Base-by-base conservation (phyloP, 176 grass and related monocot genomes). In the Chloris gayana region DNA sequence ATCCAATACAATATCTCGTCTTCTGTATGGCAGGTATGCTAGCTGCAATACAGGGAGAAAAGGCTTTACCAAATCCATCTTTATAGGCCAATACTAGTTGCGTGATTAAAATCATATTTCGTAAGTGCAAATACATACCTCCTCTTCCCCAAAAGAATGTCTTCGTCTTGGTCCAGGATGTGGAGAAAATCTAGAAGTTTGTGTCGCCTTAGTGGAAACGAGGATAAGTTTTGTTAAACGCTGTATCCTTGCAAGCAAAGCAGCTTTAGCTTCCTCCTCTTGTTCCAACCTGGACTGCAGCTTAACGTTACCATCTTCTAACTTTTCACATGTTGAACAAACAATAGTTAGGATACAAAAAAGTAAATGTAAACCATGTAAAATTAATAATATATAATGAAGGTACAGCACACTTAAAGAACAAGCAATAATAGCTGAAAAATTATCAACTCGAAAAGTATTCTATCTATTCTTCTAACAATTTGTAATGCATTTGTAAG, bases 101-200 rank as follows among this genome's bases (percentile, higher is more conserved):
- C 70, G 22, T 70, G 47, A 7, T 31, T 41, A 3, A 7, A 19
- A 64, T 73, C 45, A 79, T 84, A 62, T 46, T 74, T 70, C 30
- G 58, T 81, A 79, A 73, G 64, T 41, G 89, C 76, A 7, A 72
- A 72, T 41, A 63, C 37, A 77, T n/a, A 99, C 97, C 97, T 99
- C 97, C 78, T 99, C 97, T 93, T 99, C 97, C 59, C 97, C 97
- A 88, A 99, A 99, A 82, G 97, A 99, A 85, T 99, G 97, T 79
- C 97, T 86, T 74, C 93, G 83, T 82, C 97, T 93, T 73, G 88
- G 84, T 72, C 93, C 93, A 81, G 97, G 82, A 80, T 83, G 87
- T 64, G 88, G 88, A 96, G 93, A 85, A 84, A 93, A 88, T 81
- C 91, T 92, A 53, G 93, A 85, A 59, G 85, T 84, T n/a, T 77